Evolutionary conservation across 1,284 basidiomycete genomes (phyloP), one percentile per base, ranked within the genome.

Genomic region (Schizophyllum commune): DNA sequence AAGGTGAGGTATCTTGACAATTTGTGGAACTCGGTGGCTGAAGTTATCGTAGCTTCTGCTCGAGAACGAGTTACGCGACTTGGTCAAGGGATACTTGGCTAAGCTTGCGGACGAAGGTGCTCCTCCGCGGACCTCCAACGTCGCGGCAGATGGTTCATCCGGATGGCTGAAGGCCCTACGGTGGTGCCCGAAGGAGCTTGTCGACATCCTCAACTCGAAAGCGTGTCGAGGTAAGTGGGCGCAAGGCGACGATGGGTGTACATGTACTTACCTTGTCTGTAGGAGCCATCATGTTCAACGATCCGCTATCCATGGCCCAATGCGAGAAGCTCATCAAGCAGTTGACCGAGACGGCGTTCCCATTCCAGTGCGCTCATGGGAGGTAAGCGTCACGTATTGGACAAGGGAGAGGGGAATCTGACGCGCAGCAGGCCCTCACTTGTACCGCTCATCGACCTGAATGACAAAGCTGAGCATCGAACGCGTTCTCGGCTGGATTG

Each of bases 231-330:
- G 94, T 88, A 69, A 62, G 79, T 71, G 58, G 58, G n/a, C n/a
- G n/a, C n/a, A n/a, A n/a, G n/a, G 55, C 65, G 51, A 33, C 53
- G 27, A 51, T 32, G 32, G 39, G n/a, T n/a, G n/a, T n/a, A n/a
- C n/a, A n/a, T n/a, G n/a, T n/a, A n/a, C n/a, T n/a, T n/a, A 47
- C 39, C 39, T 33, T 34, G 21, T 52, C 17, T 63, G 39, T 70
- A 95, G 93, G 92, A 57, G 93, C 95, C 0, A 91, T 97, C 73
- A 98, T 98, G 96, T 98, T 98, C 79, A 95, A 94, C 67, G 96
- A 98, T 71, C 64, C 77, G 0, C 79, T 98, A 57, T 83, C 77
- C 17, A 60, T 74, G 2, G 79, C 81, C 39, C 92, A 96, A 69
- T 92, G 92, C 71, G 71, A 80, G 65, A 78, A 80, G 32, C 80